Base-by-base conservation (phyloP, 371 early-diverging fungal genomes). In the Rhizopus stolonifer region DNA sequence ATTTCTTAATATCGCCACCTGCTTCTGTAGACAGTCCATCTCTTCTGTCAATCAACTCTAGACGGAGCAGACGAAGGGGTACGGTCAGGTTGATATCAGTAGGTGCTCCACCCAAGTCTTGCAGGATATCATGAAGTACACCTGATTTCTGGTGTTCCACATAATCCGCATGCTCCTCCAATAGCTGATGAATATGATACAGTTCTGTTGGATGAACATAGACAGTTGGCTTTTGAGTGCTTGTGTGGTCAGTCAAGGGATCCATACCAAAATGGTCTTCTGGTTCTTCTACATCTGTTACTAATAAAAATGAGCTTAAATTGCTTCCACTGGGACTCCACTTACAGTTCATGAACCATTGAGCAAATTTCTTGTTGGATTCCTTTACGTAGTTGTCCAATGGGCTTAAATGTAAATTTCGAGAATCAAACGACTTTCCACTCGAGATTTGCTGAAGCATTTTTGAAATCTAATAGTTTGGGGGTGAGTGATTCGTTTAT, bases 231-330 rank as follows among this genome's bases (percentile, higher is more conserved):
- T 94, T 94, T 52, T 89, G 81, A 14, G 91, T 85, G 46, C 81
- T 86, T 2, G 89, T 85, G 46, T 92, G 79, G 51, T 98, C 99
- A 4, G 85, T 77, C 59, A 88, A 91, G 62, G 90, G 91, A 70
- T 94, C 93, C 58, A 97, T 92, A 36, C 88, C 88, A 72, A 94
- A 96, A 61, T 92, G 86, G 23, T 87, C 83, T 60, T 97, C 95
- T 8, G 95, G 90, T 8, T 91, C 86, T 24, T 76, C 82, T 4
- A 96, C 93, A 42, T 87, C 83, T 3, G 91, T 85, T 3, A 94
- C 91, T 71, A 70, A 42, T 2, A 5, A 13, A 32, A 7, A 29
- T 10, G 10, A 7, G 10, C 31, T 7, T 29, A 7, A 29, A 29
- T 29, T 29, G 31, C 10, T 4, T 29, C 10, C n/a, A n/a, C n/a